phyloP scores from a whole-genome alignment of 2,329 filamentous ascomycete genomes.

The Calonectria multiphialidica region DNA sequence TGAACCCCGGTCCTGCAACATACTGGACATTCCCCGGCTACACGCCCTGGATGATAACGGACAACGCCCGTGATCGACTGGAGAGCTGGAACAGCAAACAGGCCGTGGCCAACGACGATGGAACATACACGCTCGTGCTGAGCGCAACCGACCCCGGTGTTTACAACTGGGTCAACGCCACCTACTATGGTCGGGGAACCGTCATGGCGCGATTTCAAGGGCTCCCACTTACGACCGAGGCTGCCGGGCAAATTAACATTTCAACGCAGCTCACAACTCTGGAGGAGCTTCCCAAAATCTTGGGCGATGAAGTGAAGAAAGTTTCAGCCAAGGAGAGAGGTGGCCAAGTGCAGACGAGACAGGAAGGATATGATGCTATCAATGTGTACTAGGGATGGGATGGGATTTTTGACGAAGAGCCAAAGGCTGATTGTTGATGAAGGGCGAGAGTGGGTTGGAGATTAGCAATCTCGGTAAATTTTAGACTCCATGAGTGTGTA shows the following conservation, averaged over 20 bases:
- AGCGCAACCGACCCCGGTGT: not conserved
- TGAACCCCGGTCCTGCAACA: not conserved
- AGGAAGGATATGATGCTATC: not conserved
- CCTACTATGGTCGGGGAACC: not conserved
- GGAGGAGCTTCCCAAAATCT: not conserved
- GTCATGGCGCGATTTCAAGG: not conserved
- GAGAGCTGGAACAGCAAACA: slow-evolving; percentile 3
- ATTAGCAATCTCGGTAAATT: no score
- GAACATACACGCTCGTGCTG: not conserved
- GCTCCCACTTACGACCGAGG: not conserved
- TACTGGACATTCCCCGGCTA: not conserved
- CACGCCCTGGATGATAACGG: not conserved
- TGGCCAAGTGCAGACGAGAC: not conserved
- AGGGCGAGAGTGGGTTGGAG: not conserved
- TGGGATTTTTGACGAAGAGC: not conserved
- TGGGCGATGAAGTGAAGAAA: not conserved
- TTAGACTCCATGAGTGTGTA: no score
- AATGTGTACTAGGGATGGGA: not conserved
- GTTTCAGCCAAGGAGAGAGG: not conserved
- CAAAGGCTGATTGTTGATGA: not conserved
- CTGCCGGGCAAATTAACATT: not conserved
- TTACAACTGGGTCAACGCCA: not conserved
- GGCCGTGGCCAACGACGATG: not conserved
- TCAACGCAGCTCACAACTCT: not conserved
- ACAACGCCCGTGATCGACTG: not conserved